phyloP scores from a whole-genome alignment of 106 monocot genomes.

The Dendrobium huoshanense region DNA sequence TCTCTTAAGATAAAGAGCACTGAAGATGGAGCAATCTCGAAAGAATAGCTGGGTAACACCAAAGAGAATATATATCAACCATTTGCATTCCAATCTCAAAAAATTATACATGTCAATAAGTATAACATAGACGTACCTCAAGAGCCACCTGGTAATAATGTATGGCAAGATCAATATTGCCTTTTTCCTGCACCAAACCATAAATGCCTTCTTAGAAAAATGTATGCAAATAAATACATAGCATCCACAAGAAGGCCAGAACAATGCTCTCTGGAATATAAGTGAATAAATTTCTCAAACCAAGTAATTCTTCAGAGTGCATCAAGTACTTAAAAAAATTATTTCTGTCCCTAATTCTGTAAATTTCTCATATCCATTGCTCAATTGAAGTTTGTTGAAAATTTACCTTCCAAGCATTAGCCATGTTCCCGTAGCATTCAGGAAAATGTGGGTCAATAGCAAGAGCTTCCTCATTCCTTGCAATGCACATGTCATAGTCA shows the following conservation, averaged over 20 bases:
- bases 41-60: background rate
- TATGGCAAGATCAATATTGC: conserved; percentile 83
- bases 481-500: conserved; percentile 89
- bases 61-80: background rate
- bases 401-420: conserved; percentile 95
- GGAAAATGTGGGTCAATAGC: conserved; percentile 75
- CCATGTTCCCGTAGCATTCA: conserved; percentile 99
- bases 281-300: background rate
- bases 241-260: background rate
- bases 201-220: background rate
- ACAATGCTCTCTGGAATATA: background rate
- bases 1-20: background rate
- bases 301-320: background rate
- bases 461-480: conserved; percentile 90
- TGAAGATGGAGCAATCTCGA: background rate
- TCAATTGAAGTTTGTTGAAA: background rate
- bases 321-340: background rate
- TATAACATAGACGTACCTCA: conserved; percentile 40
- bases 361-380: background rate
- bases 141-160: conserved; percentile 80
- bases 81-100: background rate
- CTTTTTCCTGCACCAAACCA: conserved; percentile 73
- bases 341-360: background rate
- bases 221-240: background rate
- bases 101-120: background rate